A percentile compares a stretch with the other conserved stretches of the same genome.
These are phyloP conservation scores for Trichoderma endophyticum DNA, from an alignment of 2,329 filamentous ascomycete genomes.

Conservation along the genomic window DNA sequence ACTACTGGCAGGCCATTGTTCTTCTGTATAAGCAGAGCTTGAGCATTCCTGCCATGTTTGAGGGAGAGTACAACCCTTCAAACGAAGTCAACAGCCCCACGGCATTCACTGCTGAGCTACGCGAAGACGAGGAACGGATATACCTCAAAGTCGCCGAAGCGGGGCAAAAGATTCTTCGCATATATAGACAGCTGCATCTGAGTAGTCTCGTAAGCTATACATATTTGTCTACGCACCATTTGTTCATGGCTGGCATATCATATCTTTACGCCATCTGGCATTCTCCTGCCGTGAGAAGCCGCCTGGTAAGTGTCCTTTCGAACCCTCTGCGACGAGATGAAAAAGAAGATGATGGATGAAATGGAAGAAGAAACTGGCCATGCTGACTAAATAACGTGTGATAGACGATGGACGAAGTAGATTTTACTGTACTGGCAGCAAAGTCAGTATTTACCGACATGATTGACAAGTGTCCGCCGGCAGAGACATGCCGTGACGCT, in stretches of 20 bases:
- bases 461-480: slow-evolving; percentile 91
- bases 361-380: not conserved
- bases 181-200: slow-evolving; percentile 86
- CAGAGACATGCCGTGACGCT: slow-evolving; percentile 89
- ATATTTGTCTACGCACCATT: slow-evolving; percentile 89
- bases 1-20: slow-evolving; percentile 97
- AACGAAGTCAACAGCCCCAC: slow-evolving; percentile 62
- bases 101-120: slow-evolving; percentile 60
- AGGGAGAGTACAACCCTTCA: slow-evolving; percentile 69
- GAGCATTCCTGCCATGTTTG: slow-evolving; percentile 79
- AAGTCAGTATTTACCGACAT: slow-evolving; percentile 90
- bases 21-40: slow-evolving; percentile 92
- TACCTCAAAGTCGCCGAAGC: slow-evolving; percentile 95
- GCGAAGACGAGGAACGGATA: slow-evolving; percentile 83
- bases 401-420: slow-evolving; percentile 88
- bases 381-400: not conserved
- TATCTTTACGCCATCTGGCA: slow-evolving; percentile 98
- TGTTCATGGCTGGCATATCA: slow-evolving; percentile 96
- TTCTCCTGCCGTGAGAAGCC: slow-evolving; percentile 80
- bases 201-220: slow-evolving; percentile 92
- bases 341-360: not conserved
- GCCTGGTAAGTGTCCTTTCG: slow-evolving; percentile 61
- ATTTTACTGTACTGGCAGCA: slow-evolving; percentile 89
- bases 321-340: not conserved
- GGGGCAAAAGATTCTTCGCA: slow-evolving; percentile 84